Conservation (phyloP, 2,329 filamentous ascomycete species). For the Colletotrichum scovillei region DNA sequence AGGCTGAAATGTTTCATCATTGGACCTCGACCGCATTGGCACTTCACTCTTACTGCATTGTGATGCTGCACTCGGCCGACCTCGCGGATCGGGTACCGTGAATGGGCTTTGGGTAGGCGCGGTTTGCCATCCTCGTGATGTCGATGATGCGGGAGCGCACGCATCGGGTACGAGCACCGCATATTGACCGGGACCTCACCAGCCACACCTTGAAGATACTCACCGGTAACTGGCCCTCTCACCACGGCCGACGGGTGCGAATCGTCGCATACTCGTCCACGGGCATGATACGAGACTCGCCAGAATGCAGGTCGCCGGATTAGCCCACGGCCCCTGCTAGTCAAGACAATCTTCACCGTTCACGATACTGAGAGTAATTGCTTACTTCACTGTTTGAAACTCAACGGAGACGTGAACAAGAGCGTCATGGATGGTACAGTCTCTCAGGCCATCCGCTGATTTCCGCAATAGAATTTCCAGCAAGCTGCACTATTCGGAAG, state of each 20-base stretch:
- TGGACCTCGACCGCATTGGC: slow-evolving; percentile 26
- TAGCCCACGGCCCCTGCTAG: too few species aligned
- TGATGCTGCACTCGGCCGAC: slow-evolving; percentile 29
- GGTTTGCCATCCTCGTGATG: neutral
- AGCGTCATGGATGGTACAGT: neutral
- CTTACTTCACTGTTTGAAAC: neutral
- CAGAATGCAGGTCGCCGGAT: slow-evolving; percentile 5
- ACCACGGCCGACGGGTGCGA: neutral
- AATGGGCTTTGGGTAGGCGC: neutral
- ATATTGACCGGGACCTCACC: neutral
- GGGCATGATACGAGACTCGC: slow-evolving; percentile 10
- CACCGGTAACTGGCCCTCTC: neutral
- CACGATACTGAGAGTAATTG: neutral
- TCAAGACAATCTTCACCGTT: neutral
- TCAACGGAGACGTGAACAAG: neutral
- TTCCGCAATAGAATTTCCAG: neutral
- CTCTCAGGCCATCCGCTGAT: neutral
- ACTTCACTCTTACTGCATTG: slow-evolving; percentile 25
- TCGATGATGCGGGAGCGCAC: neutral
- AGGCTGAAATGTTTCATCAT: slow-evolving; percentile 37
- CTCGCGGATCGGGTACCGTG: slow-evolving; percentile 9
- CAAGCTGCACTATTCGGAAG: neutral
- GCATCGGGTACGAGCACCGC: neutral
- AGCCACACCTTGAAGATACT: slow-evolving; percentile 10
- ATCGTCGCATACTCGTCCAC: neutral